A percentile compares a stretch with the other conserved stretches of the same genome.
phyloP scores from a whole-genome alignment of 2,329 filamentous ascomycete species.

The Venturia oleaginea region DNA sequence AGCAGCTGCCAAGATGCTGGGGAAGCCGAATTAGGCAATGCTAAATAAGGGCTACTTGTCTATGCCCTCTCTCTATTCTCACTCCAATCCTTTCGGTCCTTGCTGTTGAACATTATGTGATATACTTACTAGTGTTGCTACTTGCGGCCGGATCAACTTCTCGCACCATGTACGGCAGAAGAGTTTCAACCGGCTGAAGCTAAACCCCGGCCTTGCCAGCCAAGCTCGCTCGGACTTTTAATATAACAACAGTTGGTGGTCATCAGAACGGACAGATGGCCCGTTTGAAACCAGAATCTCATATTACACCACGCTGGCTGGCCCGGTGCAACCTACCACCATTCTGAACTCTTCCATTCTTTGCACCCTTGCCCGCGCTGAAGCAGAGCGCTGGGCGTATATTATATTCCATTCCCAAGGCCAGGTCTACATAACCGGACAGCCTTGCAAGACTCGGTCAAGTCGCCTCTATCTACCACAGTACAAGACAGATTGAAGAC shows the following conservation, averaged over 20 bases:
- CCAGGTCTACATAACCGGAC: not conserved
- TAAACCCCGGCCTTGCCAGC: not conserved
- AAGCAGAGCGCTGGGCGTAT: not conserved
- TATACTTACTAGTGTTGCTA: no score
- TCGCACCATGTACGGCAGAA: not conserved
- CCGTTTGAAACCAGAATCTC: not conserved
- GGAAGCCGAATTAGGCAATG: not conserved
- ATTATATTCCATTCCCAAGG: not conserved
- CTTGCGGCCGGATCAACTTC: no score
- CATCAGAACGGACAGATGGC: not conserved
- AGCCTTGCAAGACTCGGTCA: not conserved
- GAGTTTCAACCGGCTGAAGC: not conserved
- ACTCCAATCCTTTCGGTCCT: no score
- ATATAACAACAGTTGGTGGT: not conserved
- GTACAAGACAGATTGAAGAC: not conserved
- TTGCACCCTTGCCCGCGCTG: not conserved
- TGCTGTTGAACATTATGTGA: no score
- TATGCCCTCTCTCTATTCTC: not conserved
- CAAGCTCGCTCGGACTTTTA: conserved; percentile 4
- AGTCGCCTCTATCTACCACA: not conserved
- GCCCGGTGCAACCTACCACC: not conserved
- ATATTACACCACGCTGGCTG: not conserved
- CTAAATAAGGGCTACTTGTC: no score
- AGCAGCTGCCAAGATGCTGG: not conserved
- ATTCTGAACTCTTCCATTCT: not conserved